These are phyloP conservation scores for Imleria badia DNA, from an alignment of 768 basidiomycete genomes.

Conservation along the genomic window DNA sequence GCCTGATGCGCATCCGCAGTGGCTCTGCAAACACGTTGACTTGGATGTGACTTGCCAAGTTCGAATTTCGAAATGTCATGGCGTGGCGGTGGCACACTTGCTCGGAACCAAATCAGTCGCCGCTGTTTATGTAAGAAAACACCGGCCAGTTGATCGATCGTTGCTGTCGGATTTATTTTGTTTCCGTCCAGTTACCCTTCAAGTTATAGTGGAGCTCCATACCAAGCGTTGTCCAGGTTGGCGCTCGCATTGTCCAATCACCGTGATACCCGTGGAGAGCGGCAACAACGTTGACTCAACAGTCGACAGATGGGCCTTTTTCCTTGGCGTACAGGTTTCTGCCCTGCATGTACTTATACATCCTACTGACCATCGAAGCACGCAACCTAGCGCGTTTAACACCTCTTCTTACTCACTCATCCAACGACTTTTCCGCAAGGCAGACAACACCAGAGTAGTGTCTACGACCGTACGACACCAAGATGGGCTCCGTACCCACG, in stretches of 20 bases:
- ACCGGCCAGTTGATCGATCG: too few species aligned
- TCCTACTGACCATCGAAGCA: not conserved
- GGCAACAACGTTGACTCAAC: not conserved
- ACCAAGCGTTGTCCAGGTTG: not conserved
- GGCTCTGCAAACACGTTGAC: too few species aligned
- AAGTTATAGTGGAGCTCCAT: not conserved
- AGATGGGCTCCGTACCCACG: constrained; percentile 13
- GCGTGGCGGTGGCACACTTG: too few species aligned
- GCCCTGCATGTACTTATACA: constrained; percentile 1
- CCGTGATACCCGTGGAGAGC: not conserved
- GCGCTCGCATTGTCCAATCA: not conserved
- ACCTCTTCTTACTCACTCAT: not conserved
- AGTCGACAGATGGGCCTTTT: not conserved
- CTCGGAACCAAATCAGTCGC: too few species aligned
- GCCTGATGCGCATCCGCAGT: not conserved
- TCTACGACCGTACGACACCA: not conserved
- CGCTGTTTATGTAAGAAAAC: too few species aligned
- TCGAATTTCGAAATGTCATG: too few species aligned
- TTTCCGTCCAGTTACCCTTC: not conserved
- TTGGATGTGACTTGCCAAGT: too few species aligned
- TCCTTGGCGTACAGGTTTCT: constrained; percentile 17
- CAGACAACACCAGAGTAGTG: not conserved
- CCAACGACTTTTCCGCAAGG: constrained; percentile 4
- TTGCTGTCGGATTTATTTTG: constrained; percentile 1
- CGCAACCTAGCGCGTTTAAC: not conserved